Evolutionary conservation across 1,284 basidiomycete species (phyloP), one percentile per base, ranked within the genome.

Genomic region (Apiotrichum porosum): DNA sequence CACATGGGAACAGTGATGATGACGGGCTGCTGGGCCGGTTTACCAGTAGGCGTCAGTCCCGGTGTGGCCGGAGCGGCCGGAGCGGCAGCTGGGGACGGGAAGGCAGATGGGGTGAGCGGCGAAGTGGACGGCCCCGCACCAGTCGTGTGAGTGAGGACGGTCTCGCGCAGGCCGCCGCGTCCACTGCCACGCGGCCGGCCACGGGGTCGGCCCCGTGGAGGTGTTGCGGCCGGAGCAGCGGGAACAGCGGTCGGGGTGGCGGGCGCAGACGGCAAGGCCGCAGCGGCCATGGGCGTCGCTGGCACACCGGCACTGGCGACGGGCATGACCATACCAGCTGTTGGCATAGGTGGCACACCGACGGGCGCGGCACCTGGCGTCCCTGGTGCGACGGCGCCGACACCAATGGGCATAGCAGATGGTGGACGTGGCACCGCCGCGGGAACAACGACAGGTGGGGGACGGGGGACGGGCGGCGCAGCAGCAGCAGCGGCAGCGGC

Each of bases 1-100:
- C 35, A 51, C 50, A 57, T 57, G 8, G 51, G 38, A 13, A 57
- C 51, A 12, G 55, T 53, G 43, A 57, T 50, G 39, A 51, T 50
- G 4, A 52, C 46, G 3, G 53, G 53, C 12, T 42, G 37, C 19
- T 49, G 23, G 42, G n/a, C n/a, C n/a, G n/a, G n/a, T n/a, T n/a
- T 28, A 19, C 4, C 14, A 19, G 43, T n/a, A 4, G 36, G 19
- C 30, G 43, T 12, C 15, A 36, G 19, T 24, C 30, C 33, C 21
- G 44, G 26, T 9, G 37, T 15, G 19, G 41, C 13, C 2, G 47
- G 23, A 6, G 37, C 18, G 9, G 40, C n/a, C 3, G 15, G 18
- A 6, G 40, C 28, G 19, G 40, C 21, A 34, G 19, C 18, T 14
- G 31, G 6, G 9, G 31, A 10, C 21, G 45, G 21, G 4, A 24